Evolutionary conservation across 2,329 filamentous ascomycete genomes (phyloP).

Genomic region (Colletotrichum echinochloae): DNA sequence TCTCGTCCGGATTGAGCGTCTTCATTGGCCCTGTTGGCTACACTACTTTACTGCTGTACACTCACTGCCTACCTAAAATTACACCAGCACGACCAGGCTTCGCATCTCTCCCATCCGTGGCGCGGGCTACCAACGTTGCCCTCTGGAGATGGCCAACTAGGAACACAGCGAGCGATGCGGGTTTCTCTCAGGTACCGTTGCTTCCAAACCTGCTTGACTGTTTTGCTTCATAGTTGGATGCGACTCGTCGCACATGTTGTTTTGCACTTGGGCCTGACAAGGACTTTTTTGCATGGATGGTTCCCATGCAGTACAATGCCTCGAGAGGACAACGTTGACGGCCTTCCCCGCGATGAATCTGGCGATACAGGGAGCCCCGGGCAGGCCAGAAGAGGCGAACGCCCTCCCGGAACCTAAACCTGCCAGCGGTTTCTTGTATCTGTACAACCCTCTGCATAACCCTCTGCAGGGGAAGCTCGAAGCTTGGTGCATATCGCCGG

Average conservation of each 20-base stretch:
- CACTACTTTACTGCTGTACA: not conserved
- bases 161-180: not conserved
- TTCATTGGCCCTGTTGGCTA: not conserved
- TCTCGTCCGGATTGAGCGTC: not conserved
- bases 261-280: not conserved
- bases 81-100: too few species aligned
- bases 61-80: too few species aligned
- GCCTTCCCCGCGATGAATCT: not conserved
- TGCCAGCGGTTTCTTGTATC: not conserved
- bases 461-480: not conserved
- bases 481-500: constrained; percentile 1
- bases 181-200: not conserved
- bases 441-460: not conserved
- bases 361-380: constrained; percentile 2
- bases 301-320: not conserved
- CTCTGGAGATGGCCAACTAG: too few species aligned
- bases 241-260: not conserved
- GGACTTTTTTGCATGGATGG: not conserved
- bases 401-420: constrained; percentile 1
- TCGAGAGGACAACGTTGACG: not conserved
- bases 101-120: not conserved
- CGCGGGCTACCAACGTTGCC: not conserved
- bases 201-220: not conserved
- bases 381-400: not conserved
- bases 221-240: not conserved